Evolutionary conservation across 257 asterid genomes (phyloP).

Genomic region (Anisodus acutangulus): DNA sequence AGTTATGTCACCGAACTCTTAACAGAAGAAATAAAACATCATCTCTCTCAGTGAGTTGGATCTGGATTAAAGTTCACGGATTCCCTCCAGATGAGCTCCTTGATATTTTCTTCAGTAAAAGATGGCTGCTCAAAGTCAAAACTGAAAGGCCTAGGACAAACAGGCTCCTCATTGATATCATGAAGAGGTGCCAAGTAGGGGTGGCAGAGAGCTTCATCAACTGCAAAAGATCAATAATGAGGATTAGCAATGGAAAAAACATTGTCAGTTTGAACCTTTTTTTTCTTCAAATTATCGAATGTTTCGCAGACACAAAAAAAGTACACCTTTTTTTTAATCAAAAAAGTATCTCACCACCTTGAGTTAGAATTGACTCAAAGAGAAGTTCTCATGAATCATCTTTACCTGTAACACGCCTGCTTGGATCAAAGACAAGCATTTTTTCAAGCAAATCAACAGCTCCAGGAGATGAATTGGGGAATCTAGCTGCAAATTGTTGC

Average conservation of each 20-base stretch:
- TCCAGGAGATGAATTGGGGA: slow-evolving; percentile 50
- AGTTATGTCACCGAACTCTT: slow-evolving; percentile 38
- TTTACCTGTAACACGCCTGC: slow-evolving; percentile 56
- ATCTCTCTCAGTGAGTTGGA: slow-evolving; percentile 63
- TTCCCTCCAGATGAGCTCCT: slow-evolving; percentile 96
- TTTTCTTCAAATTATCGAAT: too few species aligned
- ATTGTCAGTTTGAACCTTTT: background rate
- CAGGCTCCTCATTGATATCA: slow-evolving; percentile 90
- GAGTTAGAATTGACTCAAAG: slow-evolving; percentile 13
- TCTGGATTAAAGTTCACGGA: slow-evolving; percentile 83
- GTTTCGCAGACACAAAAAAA: background rate
- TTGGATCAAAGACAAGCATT: slow-evolving; percentile 67
- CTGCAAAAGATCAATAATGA: slow-evolving; percentile 45
- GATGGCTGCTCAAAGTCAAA: slow-evolving; percentile 96
- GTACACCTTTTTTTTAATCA: too few species aligned
- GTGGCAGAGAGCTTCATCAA: slow-evolving; percentile 87
- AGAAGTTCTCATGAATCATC: background rate
- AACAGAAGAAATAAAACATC: slow-evolving; percentile 42
- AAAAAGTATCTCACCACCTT: background rate
- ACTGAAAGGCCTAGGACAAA: slow-evolving; percentile 76
- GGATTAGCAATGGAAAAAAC: slow-evolving; percentile 9
- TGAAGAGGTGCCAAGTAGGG: slow-evolving; percentile 93
- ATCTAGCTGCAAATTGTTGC: slow-evolving; percentile 51
- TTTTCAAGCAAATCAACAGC: slow-evolving; percentile 61
- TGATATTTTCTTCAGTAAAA: slow-evolving; percentile 85